phyloP scores from a whole-genome alignment of 208 protist species.

The Endotrypanum monterogeii region DNA sequence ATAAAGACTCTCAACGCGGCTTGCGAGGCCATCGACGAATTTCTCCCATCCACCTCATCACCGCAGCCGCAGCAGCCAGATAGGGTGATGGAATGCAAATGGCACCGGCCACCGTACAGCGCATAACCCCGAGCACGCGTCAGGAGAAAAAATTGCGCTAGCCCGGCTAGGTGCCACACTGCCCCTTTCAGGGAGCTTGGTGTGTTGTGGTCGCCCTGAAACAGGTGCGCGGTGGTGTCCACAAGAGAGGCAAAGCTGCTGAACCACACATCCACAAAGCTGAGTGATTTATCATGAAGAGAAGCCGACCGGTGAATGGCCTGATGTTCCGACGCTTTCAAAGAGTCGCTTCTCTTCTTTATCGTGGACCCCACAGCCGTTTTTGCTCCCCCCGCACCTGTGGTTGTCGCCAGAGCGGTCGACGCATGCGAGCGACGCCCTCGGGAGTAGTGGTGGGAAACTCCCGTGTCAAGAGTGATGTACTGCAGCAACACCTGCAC shows the following conservation, averaged over 20 bases:
- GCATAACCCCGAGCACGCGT: constrained; percentile 29
- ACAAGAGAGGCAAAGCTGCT: constrained; percentile 40
- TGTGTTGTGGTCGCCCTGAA: constrained; percentile 40
- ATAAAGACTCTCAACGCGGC: constrained; percentile 24
- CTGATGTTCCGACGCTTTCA: neutral
- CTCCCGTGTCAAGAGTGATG: constrained; percentile 27
- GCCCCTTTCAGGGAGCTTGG: constrained; percentile 42
- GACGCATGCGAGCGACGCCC: neutral
- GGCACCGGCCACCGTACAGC: constrained; percentile 22
- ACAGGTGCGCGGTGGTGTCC: constrained; percentile 47
- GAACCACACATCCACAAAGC: constrained; percentile 45
- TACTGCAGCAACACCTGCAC: constrained; percentile 32
- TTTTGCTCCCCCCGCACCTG: neutral
- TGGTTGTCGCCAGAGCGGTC: neutral
- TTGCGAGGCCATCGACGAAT: constrained; percentile 1
- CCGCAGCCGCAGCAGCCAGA: constrained; percentile 1
- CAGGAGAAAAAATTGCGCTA: constrained; percentile 48
- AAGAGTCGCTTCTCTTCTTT: constrained; percentile 4
- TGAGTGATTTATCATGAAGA: neutral
- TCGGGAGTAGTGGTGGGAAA: constrained; percentile 21
- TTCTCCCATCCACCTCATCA: neutral
- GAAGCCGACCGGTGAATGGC: neutral
- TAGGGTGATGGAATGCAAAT: constrained; percentile 3
- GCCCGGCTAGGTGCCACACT: constrained; percentile 53
- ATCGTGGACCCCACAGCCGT: neutral